These are phyloP conservation scores for Geosmithia flava DNA, from an alignment of 2,329 filamentous ascomycete species.

Conservation along the genomic window DNA sequence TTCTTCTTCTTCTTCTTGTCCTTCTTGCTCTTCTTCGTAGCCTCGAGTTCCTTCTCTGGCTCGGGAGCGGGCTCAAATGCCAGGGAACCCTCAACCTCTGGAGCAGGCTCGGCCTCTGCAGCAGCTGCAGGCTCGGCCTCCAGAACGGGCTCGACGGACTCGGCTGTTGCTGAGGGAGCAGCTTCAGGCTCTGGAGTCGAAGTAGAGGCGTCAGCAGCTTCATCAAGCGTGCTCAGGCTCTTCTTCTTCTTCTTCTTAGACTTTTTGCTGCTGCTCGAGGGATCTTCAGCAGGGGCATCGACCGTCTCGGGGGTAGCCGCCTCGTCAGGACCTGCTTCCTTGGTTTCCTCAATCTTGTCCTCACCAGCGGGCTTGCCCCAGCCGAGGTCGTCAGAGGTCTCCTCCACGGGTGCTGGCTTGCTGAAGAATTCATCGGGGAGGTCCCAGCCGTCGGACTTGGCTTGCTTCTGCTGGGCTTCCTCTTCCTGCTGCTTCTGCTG, in stretches of 20 bases:
- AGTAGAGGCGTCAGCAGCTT: background rate
- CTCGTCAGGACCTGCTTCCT: background rate
- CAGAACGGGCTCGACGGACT: background rate
- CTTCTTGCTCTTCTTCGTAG: constrained; percentile 12
- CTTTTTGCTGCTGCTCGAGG: constrained; percentile 8
- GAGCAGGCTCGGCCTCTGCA: background rate
- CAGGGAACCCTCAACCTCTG: too few species aligned
- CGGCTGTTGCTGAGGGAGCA: background rate
- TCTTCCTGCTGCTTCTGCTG: background rate
- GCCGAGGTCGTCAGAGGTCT: background rate
- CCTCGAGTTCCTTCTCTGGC: constrained; percentile 1
- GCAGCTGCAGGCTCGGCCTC: background rate
- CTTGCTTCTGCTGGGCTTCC: background rate
- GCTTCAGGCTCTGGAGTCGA: background rate
- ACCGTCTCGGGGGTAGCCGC: background rate
- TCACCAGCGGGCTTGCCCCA: constrained; percentile 1
- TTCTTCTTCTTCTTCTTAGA: constrained; percentile 7
- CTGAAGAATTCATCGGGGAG: constrained; percentile 2
- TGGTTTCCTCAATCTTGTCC: background rate
- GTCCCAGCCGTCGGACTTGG: background rate
- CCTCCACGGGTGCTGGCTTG: background rate
- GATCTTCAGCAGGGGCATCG: background rate
- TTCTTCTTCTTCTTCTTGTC: constrained; percentile 18
- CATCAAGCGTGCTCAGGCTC: background rate
- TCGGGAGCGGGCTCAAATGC: background rate